Conservation (phyloP, 2,329 filamentous ascomycete species). For the Blastomyces parvus region DNA sequence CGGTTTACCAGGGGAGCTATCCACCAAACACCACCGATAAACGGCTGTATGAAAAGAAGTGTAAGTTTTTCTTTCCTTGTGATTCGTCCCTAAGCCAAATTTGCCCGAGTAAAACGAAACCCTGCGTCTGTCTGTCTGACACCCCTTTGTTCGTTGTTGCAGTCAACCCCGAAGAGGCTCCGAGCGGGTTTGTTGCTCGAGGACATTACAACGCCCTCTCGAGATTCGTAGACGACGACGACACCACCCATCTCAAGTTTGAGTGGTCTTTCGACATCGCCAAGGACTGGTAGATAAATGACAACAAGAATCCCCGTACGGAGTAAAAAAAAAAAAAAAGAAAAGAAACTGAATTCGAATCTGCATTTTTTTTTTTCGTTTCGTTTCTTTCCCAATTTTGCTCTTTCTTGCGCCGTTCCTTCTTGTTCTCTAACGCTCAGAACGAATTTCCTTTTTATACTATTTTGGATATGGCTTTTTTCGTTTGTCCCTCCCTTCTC, state of each 20-base stretch:
- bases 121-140: background rate
- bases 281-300: conserved; percentile 66
- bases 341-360: too few species aligned
- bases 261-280: conserved; percentile 94
- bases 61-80: conserved; percentile 49
- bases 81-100: conserved; percentile 3
- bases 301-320: background rate
- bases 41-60: conserved; percentile 79
- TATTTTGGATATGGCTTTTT: background rate
- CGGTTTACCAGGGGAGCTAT: conserved; percentile 63
- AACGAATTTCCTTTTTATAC: conserved; percentile 9
- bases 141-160: conserved; percentile 3
- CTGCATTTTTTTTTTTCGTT: too few species aligned
- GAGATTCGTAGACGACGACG: conserved; percentile 91
- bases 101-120: background rate
- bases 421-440: background rate
- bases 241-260: conserved; percentile 80
- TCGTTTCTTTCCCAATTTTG: background rate
- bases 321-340: too few species aligned
- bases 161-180: conserved; percentile 90
- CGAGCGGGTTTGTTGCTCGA: conserved; percentile 78
- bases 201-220: conserved; percentile 85
- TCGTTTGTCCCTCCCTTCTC: too few species aligned
- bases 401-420: background rate
- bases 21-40: conserved; percentile 85